Percentiles rank a stretch among this genome's conserved stretches.
These are phyloP conservation scores for Wickerhamiella nectarea DNA, from an alignment of 805 yeast genomes.

Conservation along the genomic window DNA sequence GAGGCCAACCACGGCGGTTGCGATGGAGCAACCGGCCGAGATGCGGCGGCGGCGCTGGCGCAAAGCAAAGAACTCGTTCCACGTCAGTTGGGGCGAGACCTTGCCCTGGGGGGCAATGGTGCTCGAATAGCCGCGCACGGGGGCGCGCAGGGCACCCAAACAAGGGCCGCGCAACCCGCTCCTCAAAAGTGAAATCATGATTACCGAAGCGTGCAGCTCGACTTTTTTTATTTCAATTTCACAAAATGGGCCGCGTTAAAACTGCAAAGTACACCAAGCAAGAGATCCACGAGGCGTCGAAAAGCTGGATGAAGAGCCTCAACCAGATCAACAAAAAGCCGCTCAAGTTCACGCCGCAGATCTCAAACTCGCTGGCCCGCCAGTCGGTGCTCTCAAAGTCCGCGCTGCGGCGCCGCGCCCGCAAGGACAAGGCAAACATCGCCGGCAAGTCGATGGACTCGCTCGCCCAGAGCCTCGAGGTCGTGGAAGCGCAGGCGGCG, in stretches of 20 bases:
- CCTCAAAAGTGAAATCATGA: slow-evolving; percentile 5
- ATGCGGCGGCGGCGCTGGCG: slow-evolving; percentile 63
- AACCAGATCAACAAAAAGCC: slow-evolving; percentile 14
- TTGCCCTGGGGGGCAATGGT: slow-evolving; percentile 4
- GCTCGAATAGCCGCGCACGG: neutral
- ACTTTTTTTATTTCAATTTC: neutral
- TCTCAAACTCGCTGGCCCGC: slow-evolving; percentile 16
- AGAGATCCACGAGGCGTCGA: slow-evolving; percentile 19
- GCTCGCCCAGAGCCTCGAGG: slow-evolving; percentile 14
- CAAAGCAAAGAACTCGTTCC: slow-evolving; percentile 70
- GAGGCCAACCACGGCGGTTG: slow-evolving; percentile 56
- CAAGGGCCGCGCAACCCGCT: too few relatives aligned
- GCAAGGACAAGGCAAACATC: slow-evolving; percentile 15
- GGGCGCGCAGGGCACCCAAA: neutral
- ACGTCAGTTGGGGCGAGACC: slow-evolving; percentile 24
- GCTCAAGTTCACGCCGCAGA: slow-evolving; percentile 11
- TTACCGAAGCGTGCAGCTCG: neutral
- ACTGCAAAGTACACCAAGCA: slow-evolving; percentile 16
- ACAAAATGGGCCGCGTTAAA: slow-evolving; percentile 6
- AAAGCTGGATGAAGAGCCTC: slow-evolving; percentile 19
- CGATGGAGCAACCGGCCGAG: slow-evolving; percentile 51
- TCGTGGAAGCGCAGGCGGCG: slow-evolving; percentile 9
- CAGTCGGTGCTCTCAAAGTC: slow-evolving; percentile 17
- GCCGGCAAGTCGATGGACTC: slow-evolving; percentile 19
- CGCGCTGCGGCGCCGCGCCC: slow-evolving; percentile 16